Conservation (phyloP, 73 alveolate species). For the Paramecium caudatum region DNA sequence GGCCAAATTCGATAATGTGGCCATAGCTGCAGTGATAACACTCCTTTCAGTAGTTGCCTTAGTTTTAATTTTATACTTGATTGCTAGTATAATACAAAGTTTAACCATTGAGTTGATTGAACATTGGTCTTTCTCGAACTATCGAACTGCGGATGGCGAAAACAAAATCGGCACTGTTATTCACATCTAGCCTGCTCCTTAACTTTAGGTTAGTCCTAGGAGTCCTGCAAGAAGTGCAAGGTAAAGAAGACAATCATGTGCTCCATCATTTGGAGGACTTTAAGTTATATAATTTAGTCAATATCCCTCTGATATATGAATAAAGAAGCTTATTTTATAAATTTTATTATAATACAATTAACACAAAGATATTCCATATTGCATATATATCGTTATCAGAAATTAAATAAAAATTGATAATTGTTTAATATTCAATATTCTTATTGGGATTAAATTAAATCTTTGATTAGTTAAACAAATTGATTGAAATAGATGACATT, state of each 20-base stretch:
- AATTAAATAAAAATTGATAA: too few relatives aligned
- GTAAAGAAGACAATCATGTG: not conserved
- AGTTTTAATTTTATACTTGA: not conserved
- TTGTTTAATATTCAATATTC: too few relatives aligned
- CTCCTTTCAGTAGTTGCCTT: not conserved
- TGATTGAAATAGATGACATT: too few relatives aligned
- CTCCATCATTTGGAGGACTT: not conserved
- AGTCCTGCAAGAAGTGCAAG: constrained; percentile 39
- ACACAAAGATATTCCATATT: too few relatives aligned
- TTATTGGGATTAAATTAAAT: too few relatives aligned
- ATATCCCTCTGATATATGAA: not conserved
- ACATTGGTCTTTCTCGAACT: not conserved
- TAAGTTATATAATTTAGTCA: constrained; percentile 13
- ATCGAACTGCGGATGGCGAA: not conserved
- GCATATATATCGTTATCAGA: too few relatives aligned
- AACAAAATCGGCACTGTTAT: not conserved
- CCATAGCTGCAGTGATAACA: constrained; percentile 14
- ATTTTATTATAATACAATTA: too few relatives aligned
- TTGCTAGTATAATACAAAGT: not conserved
- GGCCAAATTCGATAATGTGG: not conserved
- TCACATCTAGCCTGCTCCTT: not conserved
- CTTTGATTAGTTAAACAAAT: too few relatives aligned
- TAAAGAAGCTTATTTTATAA: too few relatives aligned
- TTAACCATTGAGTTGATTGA: not conserved
- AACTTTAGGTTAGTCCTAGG: not conserved